Percentiles rank a stretch among this genome's conserved stretches.
phyloP scores from a whole-genome alignment of 345 rosid genomes.

The Gossypium ekmanianum region DNA sequence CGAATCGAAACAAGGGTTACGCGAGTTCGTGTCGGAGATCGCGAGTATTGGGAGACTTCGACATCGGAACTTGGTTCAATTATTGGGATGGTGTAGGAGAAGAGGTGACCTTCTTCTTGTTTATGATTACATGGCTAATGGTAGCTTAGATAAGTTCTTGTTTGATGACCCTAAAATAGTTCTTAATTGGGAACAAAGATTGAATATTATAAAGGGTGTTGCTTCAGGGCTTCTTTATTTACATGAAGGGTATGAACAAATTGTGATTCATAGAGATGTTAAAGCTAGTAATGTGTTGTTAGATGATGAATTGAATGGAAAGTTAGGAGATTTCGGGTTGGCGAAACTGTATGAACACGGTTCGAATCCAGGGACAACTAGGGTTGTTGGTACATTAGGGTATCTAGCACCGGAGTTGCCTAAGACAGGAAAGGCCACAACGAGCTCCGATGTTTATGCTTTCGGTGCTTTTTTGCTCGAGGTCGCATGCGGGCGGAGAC shows the following conservation, averaged over 20 bases:
- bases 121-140: constrained; percentile 4
- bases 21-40: neutral
- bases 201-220: constrained; percentile 59
- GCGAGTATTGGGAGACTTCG: neutral
- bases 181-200: constrained; percentile 75
- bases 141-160: constrained; percentile 3
- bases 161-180: constrained; percentile 32
- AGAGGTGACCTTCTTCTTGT: constrained; percentile 9
- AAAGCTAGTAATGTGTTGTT: neutral
- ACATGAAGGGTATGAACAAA: neutral
- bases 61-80: neutral
- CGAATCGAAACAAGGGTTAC: neutral
- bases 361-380: constrained; percentile 67
- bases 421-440: constrained; percentile 69
- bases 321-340: constrained; percentile 83
- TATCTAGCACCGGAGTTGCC: constrained; percentile 86
- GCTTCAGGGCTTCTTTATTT: constrained; percentile 27
- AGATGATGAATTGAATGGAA: constrained; percentile 17
- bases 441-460: constrained; percentile 74
- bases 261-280: neutral
- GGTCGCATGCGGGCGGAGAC: constrained; percentile 19
- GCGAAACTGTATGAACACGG: constrained; percentile 79
- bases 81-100: neutral
- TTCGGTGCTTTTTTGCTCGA: constrained; percentile 79
- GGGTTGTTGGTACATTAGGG: constrained; percentile 86